Conservation (phyloP, 805 yeast species). For the Candida ovalis region DNA sequence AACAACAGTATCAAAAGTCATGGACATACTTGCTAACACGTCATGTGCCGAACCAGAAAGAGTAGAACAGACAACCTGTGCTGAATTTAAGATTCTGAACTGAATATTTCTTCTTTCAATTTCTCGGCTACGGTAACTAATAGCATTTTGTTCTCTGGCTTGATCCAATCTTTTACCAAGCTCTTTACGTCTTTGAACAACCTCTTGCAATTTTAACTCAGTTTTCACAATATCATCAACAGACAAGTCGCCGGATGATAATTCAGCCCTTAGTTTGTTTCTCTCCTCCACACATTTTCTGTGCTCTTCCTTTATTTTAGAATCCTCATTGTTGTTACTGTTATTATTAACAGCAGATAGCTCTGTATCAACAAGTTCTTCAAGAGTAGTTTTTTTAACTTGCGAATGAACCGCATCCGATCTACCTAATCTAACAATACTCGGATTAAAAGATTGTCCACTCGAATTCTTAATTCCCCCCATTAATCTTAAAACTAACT, state of each 20-base stretch:
- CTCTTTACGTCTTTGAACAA: conserved; percentile 60
- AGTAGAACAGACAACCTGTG: conserved; percentile 88
- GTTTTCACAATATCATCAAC: conserved; percentile 45
- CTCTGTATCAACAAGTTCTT: conserved; percentile 73
- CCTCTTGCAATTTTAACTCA: conserved; percentile 48
- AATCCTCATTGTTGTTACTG: conserved; percentile 38
- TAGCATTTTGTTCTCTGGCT: conserved; percentile 68
- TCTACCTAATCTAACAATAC: conserved; percentile 82
- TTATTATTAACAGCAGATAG: conserved; percentile 35
- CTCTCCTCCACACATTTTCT: conserved; percentile 54
- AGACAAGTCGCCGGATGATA: conserved; percentile 23
- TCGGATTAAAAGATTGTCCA: conserved; percentile 55
- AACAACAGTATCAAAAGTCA: conserved; percentile 83
- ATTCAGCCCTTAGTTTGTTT: conserved; percentile 45
- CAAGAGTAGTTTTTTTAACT: conserved; percentile 79
- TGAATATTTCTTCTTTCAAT: conserved; percentile 73
- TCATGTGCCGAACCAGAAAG: conserved; percentile 94
- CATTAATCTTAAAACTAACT: conserved; percentile 76
- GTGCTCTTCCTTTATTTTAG: conserved; percentile 46
- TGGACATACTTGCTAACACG: conserved; percentile 66
- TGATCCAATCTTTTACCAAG: conserved; percentile 73
- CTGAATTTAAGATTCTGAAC: conserved; percentile 61
- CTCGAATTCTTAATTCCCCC: conserved; percentile 59
- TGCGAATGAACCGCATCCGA: conserved; percentile 82
- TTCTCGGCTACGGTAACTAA: conserved; percentile 71